Base-by-base conservation (phyloP, 352 stramenopile genomes). In the Elongisporangium prolatum region DNA sequence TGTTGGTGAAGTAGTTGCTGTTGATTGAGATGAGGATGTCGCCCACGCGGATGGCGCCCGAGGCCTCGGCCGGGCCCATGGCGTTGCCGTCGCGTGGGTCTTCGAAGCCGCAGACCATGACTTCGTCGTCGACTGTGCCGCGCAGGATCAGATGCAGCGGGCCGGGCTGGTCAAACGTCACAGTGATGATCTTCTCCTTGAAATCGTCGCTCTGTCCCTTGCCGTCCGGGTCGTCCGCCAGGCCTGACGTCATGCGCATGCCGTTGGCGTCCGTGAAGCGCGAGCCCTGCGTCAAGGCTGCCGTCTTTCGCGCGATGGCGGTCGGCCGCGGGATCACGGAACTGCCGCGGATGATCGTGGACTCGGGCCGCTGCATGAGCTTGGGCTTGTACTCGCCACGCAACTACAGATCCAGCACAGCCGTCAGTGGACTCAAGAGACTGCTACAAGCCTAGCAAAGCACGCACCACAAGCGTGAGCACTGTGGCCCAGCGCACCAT, bases 401-500 rank as follows among this genome's bases (percentile, higher is more conserved):
- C 47, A 93, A 64, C 80, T 90, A 61, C 4, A 47, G 16, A 59
- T 25, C 8, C 54, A 48, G 53, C 52, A 25, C 10, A 10, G 53
- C 37, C 40, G 52, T 48, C 21, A 20, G 13, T 13, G 22, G 20
- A 3, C 16, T 20, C n/a, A 20, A 18, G 48, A 22, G 40, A 48
- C 47, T 21, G 14, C n/a, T 7, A 48, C 4, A 22, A 34, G 50
- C 11, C 18, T 6, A 56, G 40, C 5, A 50, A 18, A 48, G 2
- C n/a, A 66, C 76, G 54, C 67, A 92, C 75, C 69, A 95, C 86
- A 9, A 94, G 71, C 54, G 86, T 95, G 34, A 95, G 58, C 20
- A 95, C 86, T 0, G 85, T 94, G 21, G 86, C 86, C 86, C 86
- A 95, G 58, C 86, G 86, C 49, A 95, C 86, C 84, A 95, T 94